These are phyloP conservation scores for Barnettozyma wickerhamii DNA, from an alignment of 805 yeast genomes.

Conservation along the genomic window DNA sequence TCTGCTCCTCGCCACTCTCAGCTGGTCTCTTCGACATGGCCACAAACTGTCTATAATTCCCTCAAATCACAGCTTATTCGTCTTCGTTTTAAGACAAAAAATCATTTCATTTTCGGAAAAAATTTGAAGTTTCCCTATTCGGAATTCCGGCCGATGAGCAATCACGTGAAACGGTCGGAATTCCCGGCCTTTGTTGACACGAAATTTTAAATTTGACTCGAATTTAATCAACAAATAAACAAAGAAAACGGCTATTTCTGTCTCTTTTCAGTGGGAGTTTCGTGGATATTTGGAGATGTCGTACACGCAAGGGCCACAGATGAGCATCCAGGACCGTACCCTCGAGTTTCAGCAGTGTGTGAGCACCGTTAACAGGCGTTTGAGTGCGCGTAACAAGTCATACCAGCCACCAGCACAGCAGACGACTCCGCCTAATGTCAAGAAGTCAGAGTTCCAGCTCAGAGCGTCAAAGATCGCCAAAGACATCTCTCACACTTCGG, in stretches of 20 bases:
- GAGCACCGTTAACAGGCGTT: conserved; percentile 49
- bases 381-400: conserved; percentile 10
- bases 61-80: not conserved
- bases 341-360: conserved; percentile 92
- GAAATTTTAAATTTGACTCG: no score
- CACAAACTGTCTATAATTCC: not conserved
- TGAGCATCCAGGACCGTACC: conserved; percentile 71
- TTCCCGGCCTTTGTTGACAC: no score
- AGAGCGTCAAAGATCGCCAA: conserved; percentile 81
- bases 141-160: conserved; percentile 1
- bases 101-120: conserved; percentile 2
- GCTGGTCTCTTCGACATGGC: conserved; percentile 28
- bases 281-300: not conserved
- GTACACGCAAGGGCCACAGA: conserved; percentile 15
- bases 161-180: conserved; percentile 1
- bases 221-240: no score
- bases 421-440: conserved; percentile 15
- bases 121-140: not conserved
- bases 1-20: conserved; percentile 13
- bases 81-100: no score
- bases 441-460: conserved; percentile 48
- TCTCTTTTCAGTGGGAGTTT: no score
- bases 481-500: conserved; percentile 85
- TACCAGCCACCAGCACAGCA: conserved; percentile 21
- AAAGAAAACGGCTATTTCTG: no score